Base-by-base conservation (phyloP, 139 green algal species). In the Choricystis sp. region DNA sequence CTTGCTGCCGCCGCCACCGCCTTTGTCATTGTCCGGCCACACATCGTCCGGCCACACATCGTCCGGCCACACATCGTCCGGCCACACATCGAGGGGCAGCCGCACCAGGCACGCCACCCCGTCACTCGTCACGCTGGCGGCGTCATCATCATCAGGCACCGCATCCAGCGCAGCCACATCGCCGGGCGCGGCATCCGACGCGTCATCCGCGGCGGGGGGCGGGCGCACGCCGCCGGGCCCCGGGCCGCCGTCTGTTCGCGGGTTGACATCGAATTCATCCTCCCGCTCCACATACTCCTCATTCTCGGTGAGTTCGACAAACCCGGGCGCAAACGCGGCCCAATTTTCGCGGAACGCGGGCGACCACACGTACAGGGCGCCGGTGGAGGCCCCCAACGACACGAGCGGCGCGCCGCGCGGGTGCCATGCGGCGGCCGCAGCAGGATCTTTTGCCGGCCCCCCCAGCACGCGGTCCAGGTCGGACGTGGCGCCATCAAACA, bases 321-420 rank as follows among this genome's bases (percentile, higher is more conserved):
- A 98, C 60, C 92, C 90, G 2, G 91, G 91, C 1, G 90, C 90
- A 69, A 98, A 98, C 22, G 85, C 86, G 60, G 69, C 88, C 91
- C 91, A 98, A 66, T 92, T 89, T 69, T 98, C 89, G 0, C 68
- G 66, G 59, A 88, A 87, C 1, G 80, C 72, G n/a, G 79, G 82
- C 0, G 83, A 70, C 91, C 91, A 98, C 19, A 97, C 63, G 69
- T 85, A 90, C 29, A 89, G 78, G 24, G n/a, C 3, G 22, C 72
- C 68, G 27, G 19, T 56, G 5, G 56, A 5, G 25, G n/a, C 49
- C 4, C n/a, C 57, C 40, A 95, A 62, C 26, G 74, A 74, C 2
- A 84, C 66, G 26, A 95, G 72, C 56, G 72, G 72, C 1, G 70
- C 63, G 2, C 67, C 68, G 25, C 71, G 66, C 1, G 91, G 91